A percentile compares a stretch with the other conserved stretches of the same genome.
Conservation (phyloP, 108 stramenopile species). For the Nitzschia inconspicua region DNA sequence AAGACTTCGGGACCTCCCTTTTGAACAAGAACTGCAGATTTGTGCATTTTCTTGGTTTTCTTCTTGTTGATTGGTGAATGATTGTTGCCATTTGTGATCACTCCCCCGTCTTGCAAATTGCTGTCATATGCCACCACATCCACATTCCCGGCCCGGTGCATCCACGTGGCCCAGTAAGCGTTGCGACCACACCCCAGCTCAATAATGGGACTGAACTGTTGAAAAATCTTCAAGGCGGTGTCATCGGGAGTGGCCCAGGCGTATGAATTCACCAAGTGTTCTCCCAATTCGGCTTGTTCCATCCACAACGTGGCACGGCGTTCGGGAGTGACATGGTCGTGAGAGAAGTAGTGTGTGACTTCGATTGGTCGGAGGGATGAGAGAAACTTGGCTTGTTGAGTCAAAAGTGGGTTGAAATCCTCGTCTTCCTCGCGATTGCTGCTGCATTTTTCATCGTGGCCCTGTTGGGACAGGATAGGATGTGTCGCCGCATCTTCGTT, state of each 20-base stretch:
- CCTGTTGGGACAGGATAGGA: background rate
- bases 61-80: conserved; percentile 1
- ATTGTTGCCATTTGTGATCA: conserved; percentile 19
- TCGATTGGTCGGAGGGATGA: conserved; percentile 36
- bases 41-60: conserved; percentile 5
- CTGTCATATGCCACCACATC: conserved; percentile 78
- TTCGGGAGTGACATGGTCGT: conserved; percentile 58
- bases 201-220: conserved; percentile 68
- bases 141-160: conserved; percentile 42
- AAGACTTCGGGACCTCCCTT: conserved; percentile 74
- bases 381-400: conserved; percentile 43
- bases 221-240: conserved; percentile 50
- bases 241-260: conserved; percentile 81
- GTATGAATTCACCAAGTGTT: conserved; percentile 64
- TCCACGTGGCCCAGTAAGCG: conserved; percentile 67
- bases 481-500: background rate
- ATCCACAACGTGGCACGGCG: conserved; percentile 78
- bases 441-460: no score
- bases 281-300: conserved; percentile 77
- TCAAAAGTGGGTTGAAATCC: conserved; percentile 48
- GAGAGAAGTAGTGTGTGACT: conserved; percentile 61
- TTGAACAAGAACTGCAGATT: conserved; percentile 15
- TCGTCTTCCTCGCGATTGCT: background rate
- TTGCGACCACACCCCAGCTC: conserved; percentile 86
- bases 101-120: conserved; percentile 52